phyloP scores from a whole-genome alignment of 257 asterid species.

The Solanum lignicaule region DNA sequence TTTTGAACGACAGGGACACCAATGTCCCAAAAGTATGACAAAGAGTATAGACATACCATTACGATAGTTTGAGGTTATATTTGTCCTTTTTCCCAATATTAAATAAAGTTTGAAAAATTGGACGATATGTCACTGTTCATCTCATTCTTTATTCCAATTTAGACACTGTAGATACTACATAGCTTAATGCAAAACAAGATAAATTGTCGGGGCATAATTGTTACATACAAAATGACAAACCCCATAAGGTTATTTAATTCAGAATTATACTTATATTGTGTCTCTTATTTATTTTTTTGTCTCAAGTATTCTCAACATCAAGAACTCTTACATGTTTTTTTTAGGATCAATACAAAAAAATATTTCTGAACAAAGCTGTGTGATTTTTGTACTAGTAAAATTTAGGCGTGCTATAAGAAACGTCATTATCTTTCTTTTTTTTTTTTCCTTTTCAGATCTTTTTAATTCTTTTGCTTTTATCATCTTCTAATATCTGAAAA shows the following conservation, averaged over 20 bases:
- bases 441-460: neutral
- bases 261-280: neutral
- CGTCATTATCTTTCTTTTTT: conserved; percentile 15
- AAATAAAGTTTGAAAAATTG: neutral
- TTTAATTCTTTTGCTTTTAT: neutral
- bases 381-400: conserved; percentile 1
- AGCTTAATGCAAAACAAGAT: neutral
- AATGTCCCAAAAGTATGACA: too few species aligned
- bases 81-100: too few species aligned
- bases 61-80: too few species aligned
- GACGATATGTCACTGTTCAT: neutral
- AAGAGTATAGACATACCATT: too few species aligned
- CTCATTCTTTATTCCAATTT: neutral
- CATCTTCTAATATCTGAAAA: neutral
- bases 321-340: conserved; percentile 24
- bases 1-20: too few species aligned
- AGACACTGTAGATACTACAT: neutral
- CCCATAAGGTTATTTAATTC: neutral
- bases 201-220: neutral
- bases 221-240: conserved; percentile 17
- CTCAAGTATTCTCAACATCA: conserved; percentile 50
- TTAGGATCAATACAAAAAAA: conserved; percentile 11
- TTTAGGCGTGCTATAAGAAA: conserved; percentile 48
- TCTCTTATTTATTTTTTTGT: conserved; percentile 1
- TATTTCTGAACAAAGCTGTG: neutral